phyloP scores from a whole-genome alignment of 176 grass and related monocot species.

The Rhynchospora breviuscula region DNA sequence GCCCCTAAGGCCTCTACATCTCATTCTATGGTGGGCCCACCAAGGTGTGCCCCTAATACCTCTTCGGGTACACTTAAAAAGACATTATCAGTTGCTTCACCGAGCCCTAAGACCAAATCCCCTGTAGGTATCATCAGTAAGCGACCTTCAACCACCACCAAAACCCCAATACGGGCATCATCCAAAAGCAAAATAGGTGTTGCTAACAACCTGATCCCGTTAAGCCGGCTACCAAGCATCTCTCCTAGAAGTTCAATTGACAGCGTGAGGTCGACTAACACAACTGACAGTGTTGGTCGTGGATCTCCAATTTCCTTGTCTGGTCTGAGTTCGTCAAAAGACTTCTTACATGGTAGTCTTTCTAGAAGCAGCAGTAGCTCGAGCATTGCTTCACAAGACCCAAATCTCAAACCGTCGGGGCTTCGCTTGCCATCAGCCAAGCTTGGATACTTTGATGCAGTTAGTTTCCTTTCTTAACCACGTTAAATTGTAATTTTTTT shows the following conservation, averaged over 20 bases:
- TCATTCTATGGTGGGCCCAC: conserved; percentile 11
- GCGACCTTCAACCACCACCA: conserved; percentile 41
- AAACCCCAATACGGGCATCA: conserved; percentile 28
- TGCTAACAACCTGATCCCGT: neutral
- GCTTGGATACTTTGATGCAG: conserved; percentile 84
- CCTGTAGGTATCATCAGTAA: conserved; percentile 29
- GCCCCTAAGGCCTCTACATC: conserved; percentile 8
- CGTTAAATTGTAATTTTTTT: neutral
- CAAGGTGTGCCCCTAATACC: conserved; percentile 18
- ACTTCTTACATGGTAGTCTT: conserved; percentile 12
- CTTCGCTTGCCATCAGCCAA: conserved; percentile 63
- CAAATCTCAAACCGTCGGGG: conserved; percentile 55
- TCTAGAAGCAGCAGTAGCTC: conserved; percentile 31
- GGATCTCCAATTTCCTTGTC: conserved; percentile 22
- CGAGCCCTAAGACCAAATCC: conserved; percentile 31
- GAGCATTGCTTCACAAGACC: conserved; percentile 32
- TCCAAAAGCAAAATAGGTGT: conserved; percentile 29
- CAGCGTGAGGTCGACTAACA: conserved; percentile 46
- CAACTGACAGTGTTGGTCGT: neutral
- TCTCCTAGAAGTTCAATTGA: conserved; percentile 85
- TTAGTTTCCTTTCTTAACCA: conserved; percentile 30
- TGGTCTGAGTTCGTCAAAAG: conserved; percentile 4
- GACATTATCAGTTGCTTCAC: conserved; percentile 10
- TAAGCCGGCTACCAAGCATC: conserved; percentile 27
- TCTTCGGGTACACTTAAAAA: conserved; percentile 21